Evolutionary conservation across 2,329 filamentous ascomycete genomes (phyloP), one percentile per base, ranked within the genome.

Genomic region (Cladophialophora chaetospira): DNA sequence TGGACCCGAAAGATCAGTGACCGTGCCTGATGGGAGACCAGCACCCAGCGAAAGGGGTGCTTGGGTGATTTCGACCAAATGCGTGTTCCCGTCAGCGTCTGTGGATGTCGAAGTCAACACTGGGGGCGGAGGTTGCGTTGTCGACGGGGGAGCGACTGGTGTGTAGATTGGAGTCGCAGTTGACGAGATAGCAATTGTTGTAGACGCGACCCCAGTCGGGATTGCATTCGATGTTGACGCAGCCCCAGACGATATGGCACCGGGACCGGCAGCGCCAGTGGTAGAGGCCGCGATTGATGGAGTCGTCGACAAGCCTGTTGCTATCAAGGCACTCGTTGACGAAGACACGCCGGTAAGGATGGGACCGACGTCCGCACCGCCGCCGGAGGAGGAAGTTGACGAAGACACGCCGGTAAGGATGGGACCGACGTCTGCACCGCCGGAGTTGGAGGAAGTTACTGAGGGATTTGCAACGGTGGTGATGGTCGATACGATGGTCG

Each of bases 1-100:
- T n/a, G 42, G 29, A 10, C 58, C 31, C 2, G 61, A 53, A 13
- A 65, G 61, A 11, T 52, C 48, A 4, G 49, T 60, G 11, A 59
- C 48, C 1, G 55, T 58, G 15, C 63, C 63, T 17, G 48, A 58
- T 10, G 55, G 53, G 11, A 65, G 45, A 31, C 63, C 63, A 33
- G 57, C 55, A 6, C 63, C 63, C 3, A 65, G 47, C n/a, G 52
- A 49, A 2, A 61, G 29, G 10, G 53, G 33, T 31, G 57, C 53
- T 23, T 62, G 60, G 3, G 48, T 52, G n/a, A 54, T 25, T 28
- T 42, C 44, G 17, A 58, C 43, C 4, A 55, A 54, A 19, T 57
- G 35, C 3, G 58, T 58, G 25, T 60, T 55, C 9, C 60, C 60
- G 19, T 56, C 25, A 9, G 47, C 47, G 26, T 63, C 57, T 1